Evolutionary conservation across 2,329 filamentous ascomycete genomes (phyloP).

Genomic region (Cercospora berteroae): DNA sequence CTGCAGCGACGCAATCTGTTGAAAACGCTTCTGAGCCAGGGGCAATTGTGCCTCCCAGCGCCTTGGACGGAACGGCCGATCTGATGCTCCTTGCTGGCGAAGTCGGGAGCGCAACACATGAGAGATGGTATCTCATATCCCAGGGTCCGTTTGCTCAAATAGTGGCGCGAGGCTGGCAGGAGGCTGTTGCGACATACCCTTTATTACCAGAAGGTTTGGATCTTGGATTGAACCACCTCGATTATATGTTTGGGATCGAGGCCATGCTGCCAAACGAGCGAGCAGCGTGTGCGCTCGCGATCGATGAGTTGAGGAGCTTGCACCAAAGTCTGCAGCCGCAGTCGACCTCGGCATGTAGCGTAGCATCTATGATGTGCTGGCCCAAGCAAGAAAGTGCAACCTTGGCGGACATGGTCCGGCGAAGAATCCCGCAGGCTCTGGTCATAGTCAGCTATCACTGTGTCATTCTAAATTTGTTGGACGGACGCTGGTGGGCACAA

Average conservation of each 20-base stretch:
- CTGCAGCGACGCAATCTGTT: background rate
- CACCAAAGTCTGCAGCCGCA: slow-evolving; percentile 18
- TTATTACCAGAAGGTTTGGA: slow-evolving; percentile 32
- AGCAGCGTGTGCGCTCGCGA: slow-evolving; percentile 27
- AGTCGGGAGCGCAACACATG: slow-evolving; percentile 27
- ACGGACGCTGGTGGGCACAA: slow-evolving; percentile 33
- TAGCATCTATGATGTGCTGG: slow-evolving; percentile 34
- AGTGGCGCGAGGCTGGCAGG: slow-evolving; percentile 28
- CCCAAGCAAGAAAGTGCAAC: slow-evolving; percentile 31
- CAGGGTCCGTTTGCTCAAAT: slow-evolving; percentile 35
- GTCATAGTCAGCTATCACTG: slow-evolving; percentile 34
- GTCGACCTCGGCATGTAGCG: slow-evolving; percentile 16
- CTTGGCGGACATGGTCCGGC: slow-evolving; percentile 30
- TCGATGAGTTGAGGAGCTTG: slow-evolving; percentile 26
- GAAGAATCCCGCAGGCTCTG: slow-evolving; percentile 32
- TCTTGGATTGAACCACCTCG: slow-evolving; percentile 34
- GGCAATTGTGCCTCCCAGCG: slow-evolving; percentile 26
- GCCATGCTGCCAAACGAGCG: slow-evolving; percentile 33
- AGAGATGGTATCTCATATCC: slow-evolving; percentile 32
- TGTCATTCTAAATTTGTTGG: slow-evolving; percentile 33
- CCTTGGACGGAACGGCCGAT: slow-evolving; percentile 34
- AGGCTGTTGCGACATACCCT: slow-evolving; percentile 14
- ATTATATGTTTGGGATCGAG: slow-evolving; percentile 35
- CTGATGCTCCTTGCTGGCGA: slow-evolving; percentile 32
- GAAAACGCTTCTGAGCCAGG: background rate